phyloP scores from a whole-genome alignment of 768 basidiomycete species.

The Boletus insuetus region DNA sequence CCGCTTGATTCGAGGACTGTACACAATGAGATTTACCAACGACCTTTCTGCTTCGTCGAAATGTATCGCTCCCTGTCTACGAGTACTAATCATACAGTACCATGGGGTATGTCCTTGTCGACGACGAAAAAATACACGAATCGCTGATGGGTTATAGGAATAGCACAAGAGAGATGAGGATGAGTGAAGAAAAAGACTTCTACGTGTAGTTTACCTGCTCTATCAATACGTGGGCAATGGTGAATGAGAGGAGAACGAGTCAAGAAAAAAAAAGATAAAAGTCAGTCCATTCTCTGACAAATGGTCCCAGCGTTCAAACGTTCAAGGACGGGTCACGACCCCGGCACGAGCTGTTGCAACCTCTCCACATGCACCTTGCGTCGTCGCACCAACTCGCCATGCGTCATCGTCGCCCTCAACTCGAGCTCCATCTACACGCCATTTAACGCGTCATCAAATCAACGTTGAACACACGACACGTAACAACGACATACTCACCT shows the following conservation, averaged over 20 bases:
- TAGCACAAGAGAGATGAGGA: too few relatives aligned
- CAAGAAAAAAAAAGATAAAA: neutral
- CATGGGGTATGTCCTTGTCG: constrained; percentile 1
- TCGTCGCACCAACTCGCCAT: constrained; percentile 54
- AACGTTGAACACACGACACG: neutral
- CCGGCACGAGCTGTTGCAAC: constrained; percentile 42
- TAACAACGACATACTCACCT: constrained; percentile 44
- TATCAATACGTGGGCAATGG: constrained; percentile 1
- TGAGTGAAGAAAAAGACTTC: neutral
- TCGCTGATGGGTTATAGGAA: neutral
- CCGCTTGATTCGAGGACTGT: too few relatives aligned
- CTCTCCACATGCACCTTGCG: constrained; percentile 50
- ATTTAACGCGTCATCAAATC: neutral
- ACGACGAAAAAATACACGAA: neutral
- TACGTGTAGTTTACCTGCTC: constrained; percentile 10
- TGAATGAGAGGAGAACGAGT: neutral
- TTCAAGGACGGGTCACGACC: neutral
- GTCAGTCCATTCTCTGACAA: too few relatives aligned
- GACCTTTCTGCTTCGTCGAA: too few relatives aligned
- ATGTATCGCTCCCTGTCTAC: neutral
- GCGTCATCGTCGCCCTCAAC: constrained; percentile 48
- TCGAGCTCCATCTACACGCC: constrained; percentile 52
- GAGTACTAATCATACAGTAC: neutral
- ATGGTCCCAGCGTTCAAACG: too few relatives aligned
- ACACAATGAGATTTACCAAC: too few relatives aligned